These are phyloP conservation scores for Cercospora nicotianae DNA, from an alignment of 2,329 filamentous ascomycete genomes.

Conservation along the genomic window DNA sequence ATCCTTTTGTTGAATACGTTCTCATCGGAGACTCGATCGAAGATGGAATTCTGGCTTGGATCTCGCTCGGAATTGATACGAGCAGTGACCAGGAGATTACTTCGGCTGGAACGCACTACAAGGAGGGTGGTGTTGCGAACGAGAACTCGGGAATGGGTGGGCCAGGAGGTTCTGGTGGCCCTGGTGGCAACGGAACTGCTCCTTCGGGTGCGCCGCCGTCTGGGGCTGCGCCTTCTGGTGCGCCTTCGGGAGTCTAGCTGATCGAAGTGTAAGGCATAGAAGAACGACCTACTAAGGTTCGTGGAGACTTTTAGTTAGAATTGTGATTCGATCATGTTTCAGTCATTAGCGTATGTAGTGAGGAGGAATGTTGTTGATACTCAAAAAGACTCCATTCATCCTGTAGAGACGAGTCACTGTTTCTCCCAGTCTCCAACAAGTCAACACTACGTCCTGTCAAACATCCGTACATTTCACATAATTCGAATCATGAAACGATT, in stretches of 20 bases:
- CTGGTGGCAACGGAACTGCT: constrained; percentile 8
- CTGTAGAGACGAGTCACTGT: neutral
- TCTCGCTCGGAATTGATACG: constrained; percentile 53
- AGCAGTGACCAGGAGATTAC: constrained; percentile 29
- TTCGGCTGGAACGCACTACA: constrained; percentile 24
- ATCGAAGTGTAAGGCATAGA: neutral
- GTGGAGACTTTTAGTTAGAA: neutral
- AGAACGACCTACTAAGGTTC: too few species aligned
- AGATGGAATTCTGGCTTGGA: constrained; percentile 58
- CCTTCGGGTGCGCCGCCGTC: constrained; percentile 18
- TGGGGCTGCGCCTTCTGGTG: neutral
- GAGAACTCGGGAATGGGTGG: constrained; percentile 23
- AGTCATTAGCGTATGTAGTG: neutral
- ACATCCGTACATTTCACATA: neutral
- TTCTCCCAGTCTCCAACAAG: neutral
- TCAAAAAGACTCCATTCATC: neutral
- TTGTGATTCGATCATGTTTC: neutral
- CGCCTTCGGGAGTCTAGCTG: neutral
- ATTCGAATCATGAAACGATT: too few species aligned
- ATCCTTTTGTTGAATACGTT: constrained; percentile 60
- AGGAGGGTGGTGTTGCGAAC: constrained; percentile 30
- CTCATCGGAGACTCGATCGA: constrained; percentile 54
- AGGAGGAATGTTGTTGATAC: neutral
- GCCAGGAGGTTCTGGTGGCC: constrained; percentile 5
- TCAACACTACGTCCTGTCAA: neutral